Percentiles rank a stretch among this genome's conserved stretches.
These are phyloP conservation scores for Citrus sinensis DNA, from an alignment of 345 rosid species.

Conservation along the genomic window DNA sequence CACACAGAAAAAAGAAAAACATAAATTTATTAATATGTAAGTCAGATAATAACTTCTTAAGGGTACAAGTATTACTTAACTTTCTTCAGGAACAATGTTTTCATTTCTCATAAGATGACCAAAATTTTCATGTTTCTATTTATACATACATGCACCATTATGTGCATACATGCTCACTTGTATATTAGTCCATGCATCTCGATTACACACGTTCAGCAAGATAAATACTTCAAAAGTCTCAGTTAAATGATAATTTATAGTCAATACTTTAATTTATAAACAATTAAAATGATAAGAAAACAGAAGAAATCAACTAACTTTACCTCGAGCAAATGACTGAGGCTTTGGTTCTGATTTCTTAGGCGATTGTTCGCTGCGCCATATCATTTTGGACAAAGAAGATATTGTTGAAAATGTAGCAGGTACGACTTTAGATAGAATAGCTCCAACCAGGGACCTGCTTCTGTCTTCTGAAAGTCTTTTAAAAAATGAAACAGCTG, in stretches of 20 bases:
- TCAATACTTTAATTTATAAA: background rate
- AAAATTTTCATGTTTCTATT: background rate
- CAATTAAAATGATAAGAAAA: background rate
- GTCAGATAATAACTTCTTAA: background rate
- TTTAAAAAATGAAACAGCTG: conserved; percentile 17
- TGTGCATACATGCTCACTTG: background rate
- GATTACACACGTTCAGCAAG: no score
- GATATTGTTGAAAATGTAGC: conserved; percentile 90
- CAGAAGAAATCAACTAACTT: conserved; percentile 10
- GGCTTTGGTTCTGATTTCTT: conserved; percentile 61
- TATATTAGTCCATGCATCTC: background rate
- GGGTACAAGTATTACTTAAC: background rate
- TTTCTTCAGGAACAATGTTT: background rate
- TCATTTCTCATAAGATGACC: background rate
- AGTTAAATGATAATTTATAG: background rate
- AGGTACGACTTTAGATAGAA: conserved; percentile 93
- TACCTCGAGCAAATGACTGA: conserved; percentile 90
- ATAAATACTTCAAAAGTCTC: background rate
- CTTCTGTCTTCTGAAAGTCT: conserved; percentile 93
- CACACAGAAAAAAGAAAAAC: background rate
- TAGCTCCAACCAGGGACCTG: conserved; percentile 84
- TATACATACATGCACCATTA: background rate
- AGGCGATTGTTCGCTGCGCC: conserved; percentile 71
- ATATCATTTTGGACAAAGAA: conserved; percentile 83
- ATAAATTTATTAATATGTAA: background rate